Evolutionary conservation across 805 yeast species (phyloP).

Genomic region (Sporopachydermia lactativora): DNA sequence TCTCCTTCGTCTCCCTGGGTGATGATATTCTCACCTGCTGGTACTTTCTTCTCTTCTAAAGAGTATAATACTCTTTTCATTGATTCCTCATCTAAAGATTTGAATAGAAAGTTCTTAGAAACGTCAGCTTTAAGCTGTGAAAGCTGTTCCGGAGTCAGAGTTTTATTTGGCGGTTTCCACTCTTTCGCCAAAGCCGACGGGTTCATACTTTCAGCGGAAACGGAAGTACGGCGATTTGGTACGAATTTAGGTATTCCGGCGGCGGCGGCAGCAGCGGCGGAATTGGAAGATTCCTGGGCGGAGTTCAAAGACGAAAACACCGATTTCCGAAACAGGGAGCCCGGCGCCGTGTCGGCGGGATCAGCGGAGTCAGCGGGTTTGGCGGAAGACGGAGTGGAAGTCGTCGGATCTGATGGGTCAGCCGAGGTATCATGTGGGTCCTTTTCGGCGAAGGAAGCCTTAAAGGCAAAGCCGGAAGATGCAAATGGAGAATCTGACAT

Average conservation of each 20-base stretch:
- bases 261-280: neutral
- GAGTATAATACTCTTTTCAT: slow-evolving; percentile 70
- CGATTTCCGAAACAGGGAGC: neutral
- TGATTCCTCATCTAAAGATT: slow-evolving; percentile 67
- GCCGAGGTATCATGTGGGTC: neutral
- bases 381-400: neutral
- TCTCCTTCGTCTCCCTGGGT: slow-evolving; percentile 93
- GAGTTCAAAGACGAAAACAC: neutral
- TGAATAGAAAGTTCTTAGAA: slow-evolving; percentile 71
- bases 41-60: slow-evolving; percentile 55
- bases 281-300: neutral
- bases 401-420: neutral
- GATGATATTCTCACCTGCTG: slow-evolving; percentile 52
- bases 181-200: slow-evolving; percentile 13
- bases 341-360: neutral
- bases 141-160: slow-evolving; percentile 49
- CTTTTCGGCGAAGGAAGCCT: neutral
- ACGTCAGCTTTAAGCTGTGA: slow-evolving; percentile 56
- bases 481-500: neutral
- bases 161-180: slow-evolving; percentile 62
- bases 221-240: slow-evolving; percentile 1
- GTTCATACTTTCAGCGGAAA: slow-evolving; percentile 3
- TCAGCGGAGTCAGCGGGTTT: neutral
- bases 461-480: neutral
- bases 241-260: neutral